Conservation (phyloP, 805 yeast species). For the Tetrapisispora arboricola region DNA sequence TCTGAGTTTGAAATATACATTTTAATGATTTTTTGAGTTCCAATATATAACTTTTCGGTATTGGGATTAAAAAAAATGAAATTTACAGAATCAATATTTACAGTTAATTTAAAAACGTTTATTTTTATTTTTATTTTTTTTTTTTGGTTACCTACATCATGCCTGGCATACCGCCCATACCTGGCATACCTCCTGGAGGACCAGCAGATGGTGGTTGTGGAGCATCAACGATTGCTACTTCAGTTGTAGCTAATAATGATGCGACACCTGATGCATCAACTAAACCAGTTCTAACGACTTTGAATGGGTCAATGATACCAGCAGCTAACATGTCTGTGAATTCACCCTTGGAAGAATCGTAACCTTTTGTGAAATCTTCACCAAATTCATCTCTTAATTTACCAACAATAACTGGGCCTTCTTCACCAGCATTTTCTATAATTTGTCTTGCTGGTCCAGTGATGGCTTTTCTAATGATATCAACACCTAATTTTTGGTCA, state of each 20-base stretch:
- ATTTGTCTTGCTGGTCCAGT: conserved; percentile 93
- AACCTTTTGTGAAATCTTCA: conserved; percentile 77
- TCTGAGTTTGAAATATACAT: background rate
- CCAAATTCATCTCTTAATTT: conserved; percentile 50
- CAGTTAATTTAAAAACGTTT: background rate
- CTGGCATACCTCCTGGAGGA: conserved; percentile 38
- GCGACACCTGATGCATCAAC: conserved; percentile 98
- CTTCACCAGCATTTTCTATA: conserved; percentile 94
- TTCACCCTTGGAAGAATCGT: conserved; percentile 85
- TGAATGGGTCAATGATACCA: conserved; percentile 97
- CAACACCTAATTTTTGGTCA: conserved; percentile 94
- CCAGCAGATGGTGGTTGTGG: conserved; percentile 68
- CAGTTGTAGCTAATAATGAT: conserved; percentile 92
- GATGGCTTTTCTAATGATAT: conserved; percentile 84
- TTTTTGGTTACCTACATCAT: conserved; percentile 13
- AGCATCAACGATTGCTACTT: conserved; percentile 94
- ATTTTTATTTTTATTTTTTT: background rate
- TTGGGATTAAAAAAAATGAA: no score
- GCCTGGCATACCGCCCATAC: conserved; percentile 49
- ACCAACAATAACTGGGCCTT: conserved; percentile 94
- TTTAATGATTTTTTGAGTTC: background rate
- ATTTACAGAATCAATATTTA: background rate
- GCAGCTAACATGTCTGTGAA: conserved; percentile 92
- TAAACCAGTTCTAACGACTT: conserved; percentile 91
- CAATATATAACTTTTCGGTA: no score